Conservation (phyloP, 78 protist genomes). For the Dictyostelium purpureum region DNA sequence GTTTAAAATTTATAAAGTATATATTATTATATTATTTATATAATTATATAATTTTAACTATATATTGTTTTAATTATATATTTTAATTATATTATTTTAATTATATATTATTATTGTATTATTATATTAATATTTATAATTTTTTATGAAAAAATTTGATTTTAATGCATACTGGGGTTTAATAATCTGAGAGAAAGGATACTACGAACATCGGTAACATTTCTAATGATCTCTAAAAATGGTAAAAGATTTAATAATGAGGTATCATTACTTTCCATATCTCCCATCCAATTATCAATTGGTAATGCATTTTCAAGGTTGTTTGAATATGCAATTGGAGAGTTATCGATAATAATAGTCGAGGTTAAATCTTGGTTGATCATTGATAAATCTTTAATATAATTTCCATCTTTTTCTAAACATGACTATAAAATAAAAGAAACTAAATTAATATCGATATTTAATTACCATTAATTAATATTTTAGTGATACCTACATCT, state of each 20-base stretch:
- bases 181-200: slow-evolving; percentile 62
- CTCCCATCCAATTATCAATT: slow-evolving; percentile 81
- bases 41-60: too few relatives aligned
- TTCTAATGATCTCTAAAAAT: slow-evolving; percentile 80
- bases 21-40: too few relatives aligned
- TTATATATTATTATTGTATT: too few relatives aligned
- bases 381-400: slow-evolving; percentile 81
- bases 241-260: slow-evolving; percentile 83
- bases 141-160: too few relatives aligned
- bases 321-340: slow-evolving; percentile 80
- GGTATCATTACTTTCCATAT: slow-evolving; percentile 66
- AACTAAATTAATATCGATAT: not conserved
- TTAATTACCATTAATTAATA: not conserved
- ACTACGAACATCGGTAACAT: slow-evolving; percentile 86
- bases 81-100: too few relatives aligned
- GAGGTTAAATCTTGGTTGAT: slow-evolving; percentile 76
- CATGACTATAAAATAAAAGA: slow-evolving; percentile 20
- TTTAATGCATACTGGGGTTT: too few relatives aligned
- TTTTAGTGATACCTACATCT: slow-evolving; percentile 13
- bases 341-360: slow-evolving; percentile 88
- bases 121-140: too few relatives aligned
- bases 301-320: slow-evolving; percentile 89
- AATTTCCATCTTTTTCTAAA: slow-evolving; percentile 67
- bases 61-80: too few relatives aligned
- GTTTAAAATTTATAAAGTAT: too few relatives aligned